phyloP scores from a whole-genome alignment of 345 rosid genomes.

The Euphorbia tirucalli region DNA sequence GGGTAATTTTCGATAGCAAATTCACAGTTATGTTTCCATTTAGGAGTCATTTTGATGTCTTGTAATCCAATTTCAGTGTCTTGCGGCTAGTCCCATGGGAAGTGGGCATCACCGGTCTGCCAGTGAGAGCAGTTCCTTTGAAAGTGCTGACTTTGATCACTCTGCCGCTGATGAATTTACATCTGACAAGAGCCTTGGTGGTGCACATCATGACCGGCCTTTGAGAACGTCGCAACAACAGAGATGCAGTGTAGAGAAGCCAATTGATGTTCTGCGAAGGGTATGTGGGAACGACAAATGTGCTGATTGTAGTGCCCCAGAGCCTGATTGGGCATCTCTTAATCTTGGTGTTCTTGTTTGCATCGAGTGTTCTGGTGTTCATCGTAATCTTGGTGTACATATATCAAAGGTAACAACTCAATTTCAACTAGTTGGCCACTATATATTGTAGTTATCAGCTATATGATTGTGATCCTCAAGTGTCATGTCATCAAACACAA shows the following conservation, averaged over 20 bases:
- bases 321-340: constrained; percentile 99
- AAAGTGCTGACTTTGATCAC: constrained; percentile 89
- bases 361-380: constrained; percentile 99
- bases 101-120: constrained; percentile 91
- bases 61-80: constrained; percentile 54
- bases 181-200: constrained; percentile 60
- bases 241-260: constrained; percentile 73
- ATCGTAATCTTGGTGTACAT: constrained; percentile 98
- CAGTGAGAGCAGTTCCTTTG: constrained; percentile 97
- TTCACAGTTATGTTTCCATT: constrained; percentile 6
- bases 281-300: constrained; percentile 93
- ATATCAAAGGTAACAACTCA: constrained; percentile 70
- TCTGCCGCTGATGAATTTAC: constrained; percentile 68
- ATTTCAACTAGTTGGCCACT: constrained; percentile 7
- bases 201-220: constrained; percentile 58
- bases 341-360: constrained; percentile 96
- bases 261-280: constrained; percentile 70
- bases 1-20: constrained; percentile 45
- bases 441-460: background rate
- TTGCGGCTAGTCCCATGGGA: constrained; percentile 75
- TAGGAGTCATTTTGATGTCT: constrained; percentile 21
- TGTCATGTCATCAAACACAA: constrained; percentile 3
- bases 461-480: background rate
- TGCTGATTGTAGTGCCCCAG: constrained; percentile 98
- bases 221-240: constrained; percentile 68